These are phyloP conservation scores for Boehmeria nivea DNA, from an alignment of 306 rosid genomes.

Conservation along the genomic window DNA sequence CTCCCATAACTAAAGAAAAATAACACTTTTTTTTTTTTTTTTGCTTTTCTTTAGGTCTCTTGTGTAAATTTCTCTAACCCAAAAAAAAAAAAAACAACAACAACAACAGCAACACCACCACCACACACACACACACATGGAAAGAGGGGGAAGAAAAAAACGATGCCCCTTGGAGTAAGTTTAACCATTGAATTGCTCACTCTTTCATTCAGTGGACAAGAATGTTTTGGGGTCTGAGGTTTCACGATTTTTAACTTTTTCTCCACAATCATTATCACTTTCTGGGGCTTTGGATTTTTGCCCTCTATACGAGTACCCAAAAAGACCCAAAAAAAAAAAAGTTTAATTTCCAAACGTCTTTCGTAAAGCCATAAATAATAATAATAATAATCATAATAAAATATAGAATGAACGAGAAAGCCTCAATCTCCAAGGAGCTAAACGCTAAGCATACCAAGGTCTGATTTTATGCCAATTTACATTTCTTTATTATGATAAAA, in stretches of 20 bases:
- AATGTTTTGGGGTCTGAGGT: slow-evolving; percentile 1
- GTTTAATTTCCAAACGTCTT: too few relatives aligned
- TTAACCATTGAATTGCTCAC: background rate
- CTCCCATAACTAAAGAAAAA: too few relatives aligned
- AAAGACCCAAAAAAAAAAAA: too few relatives aligned
- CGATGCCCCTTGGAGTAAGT: slow-evolving; percentile 6
- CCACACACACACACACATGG: too few relatives aligned
- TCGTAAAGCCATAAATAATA: too few relatives aligned
- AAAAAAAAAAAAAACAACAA: background rate
- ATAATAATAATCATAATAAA: background rate
- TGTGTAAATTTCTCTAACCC: background rate
- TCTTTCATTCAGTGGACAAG: slow-evolving; percentile 8
- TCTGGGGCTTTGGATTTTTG: background rate
- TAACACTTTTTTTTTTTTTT: background rate
- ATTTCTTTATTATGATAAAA: background rate
- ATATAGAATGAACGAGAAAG: slow-evolving; percentile 58
- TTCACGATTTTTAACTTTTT: too few relatives aligned
- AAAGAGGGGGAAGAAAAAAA: background rate
- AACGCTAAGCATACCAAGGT: slow-evolving; percentile 75
- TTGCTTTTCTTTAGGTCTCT: background rate
- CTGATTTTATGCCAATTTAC: background rate
- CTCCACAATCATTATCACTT: background rate
- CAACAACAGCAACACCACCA: too few relatives aligned
- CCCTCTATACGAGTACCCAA: too few relatives aligned
- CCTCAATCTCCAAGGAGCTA: slow-evolving; percentile 81